Percentiles rank a stretch among this genome's conserved stretches.
Conservation (phyloP, 208 protist species). For the Trypanosoma melophagium region DNA sequence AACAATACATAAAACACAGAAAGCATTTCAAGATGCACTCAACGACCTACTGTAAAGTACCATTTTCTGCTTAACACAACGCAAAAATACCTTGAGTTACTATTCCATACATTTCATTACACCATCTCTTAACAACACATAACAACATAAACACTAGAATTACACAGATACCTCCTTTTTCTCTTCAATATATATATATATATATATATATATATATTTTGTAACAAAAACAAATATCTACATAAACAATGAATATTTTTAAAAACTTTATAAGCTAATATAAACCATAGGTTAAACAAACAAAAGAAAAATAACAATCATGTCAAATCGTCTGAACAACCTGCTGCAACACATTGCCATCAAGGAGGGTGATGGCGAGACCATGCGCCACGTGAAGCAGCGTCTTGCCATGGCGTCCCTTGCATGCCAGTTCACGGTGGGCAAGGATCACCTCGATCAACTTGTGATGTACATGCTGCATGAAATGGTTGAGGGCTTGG, state of each 20-base stretch:
- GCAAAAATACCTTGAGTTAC: background rate
- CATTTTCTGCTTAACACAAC: background rate
- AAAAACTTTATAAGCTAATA: slow-evolving; percentile 4
- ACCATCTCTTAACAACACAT: too few species aligned
- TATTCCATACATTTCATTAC: too few species aligned
- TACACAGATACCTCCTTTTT: too few species aligned
- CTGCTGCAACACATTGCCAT: slow-evolving; percentile 77
- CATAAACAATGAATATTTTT: background rate
- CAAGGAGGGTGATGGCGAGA: slow-evolving; percentile 50
- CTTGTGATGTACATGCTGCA: slow-evolving; percentile 74
- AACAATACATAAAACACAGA: slow-evolving; percentile 17
- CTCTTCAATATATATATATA: background rate
- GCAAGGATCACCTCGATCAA: slow-evolving; percentile 56
- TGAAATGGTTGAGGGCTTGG: slow-evolving; percentile 83
- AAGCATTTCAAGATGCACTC: slow-evolving; percentile 35
- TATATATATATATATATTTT: background rate
- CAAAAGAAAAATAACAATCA: slow-evolving; percentile 16
- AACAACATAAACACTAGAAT: too few species aligned
- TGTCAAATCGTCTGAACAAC: slow-evolving; percentile 74
- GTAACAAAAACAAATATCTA: background rate
- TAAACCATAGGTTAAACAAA: background rate
- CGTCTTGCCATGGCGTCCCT: slow-evolving; percentile 71
- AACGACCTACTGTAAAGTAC: slow-evolving; percentile 24
- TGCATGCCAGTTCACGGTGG: slow-evolving; percentile 66
- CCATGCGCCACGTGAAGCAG: slow-evolving; percentile 73